Evolutionary conservation across 2,329 filamentous ascomycete species (phyloP).

Genomic region (Cytospora piceae): DNA sequence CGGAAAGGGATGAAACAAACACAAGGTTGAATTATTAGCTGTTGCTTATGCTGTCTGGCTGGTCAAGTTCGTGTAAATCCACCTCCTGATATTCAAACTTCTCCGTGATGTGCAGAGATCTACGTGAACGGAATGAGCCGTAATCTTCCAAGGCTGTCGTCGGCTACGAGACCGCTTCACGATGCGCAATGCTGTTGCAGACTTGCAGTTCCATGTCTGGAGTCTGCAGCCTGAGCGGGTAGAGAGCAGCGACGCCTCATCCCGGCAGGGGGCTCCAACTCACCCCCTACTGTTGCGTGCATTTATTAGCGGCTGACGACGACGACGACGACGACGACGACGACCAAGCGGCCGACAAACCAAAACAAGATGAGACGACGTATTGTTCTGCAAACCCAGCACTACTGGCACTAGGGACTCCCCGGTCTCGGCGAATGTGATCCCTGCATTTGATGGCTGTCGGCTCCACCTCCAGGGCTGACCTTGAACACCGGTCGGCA

Average conservation of each 20-base stretch:
- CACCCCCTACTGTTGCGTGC: too few species aligned
- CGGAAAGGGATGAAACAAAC: conserved; percentile 26
- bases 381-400: background rate
- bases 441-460: background rate
- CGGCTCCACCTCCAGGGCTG: conserved; percentile 20
- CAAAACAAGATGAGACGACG: background rate
- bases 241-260: too few species aligned
- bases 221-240: background rate
- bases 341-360: background rate
- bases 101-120: background rate
- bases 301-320: too few species aligned
- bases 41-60: background rate
- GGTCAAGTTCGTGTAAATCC: background rate
- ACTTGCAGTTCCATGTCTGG: background rate
- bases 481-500: conserved; percentile 1
- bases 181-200: background rate
- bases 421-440: background rate
- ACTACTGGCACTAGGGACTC: too few species aligned
- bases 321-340: background rate
- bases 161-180: background rate
- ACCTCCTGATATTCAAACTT: background rate
- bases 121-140: background rate
- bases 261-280: background rate
- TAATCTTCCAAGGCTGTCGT: background rate
- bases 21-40: background rate